Evolutionary conservation across 1,139 yeast species (phyloP), one percentile per base, ranked within the genome.

Genomic region (Ogataea hybrid): DNA sequence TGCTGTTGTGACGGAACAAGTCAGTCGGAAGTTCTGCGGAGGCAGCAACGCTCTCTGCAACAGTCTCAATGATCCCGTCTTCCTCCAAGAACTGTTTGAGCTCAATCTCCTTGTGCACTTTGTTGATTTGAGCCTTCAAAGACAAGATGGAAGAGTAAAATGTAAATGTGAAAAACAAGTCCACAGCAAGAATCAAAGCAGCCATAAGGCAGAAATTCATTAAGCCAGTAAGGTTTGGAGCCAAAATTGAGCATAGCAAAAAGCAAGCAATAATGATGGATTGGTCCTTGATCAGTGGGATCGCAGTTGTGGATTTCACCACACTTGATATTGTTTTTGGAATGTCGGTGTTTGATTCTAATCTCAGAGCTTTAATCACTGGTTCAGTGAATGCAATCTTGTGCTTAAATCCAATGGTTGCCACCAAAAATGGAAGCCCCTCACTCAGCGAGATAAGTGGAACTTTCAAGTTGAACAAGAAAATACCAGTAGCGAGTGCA

Each of bases 391-490:
- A 75, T 22, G 81, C 73, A 21, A 88, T 78, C 59, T 92, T 89
- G 63, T 87, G 88, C 59, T 89, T 90, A 67, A 92, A 92, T 1
- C 98, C 98, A 57, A 92, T 80, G 8, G 90, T 83, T 20, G 96
- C 92, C 16, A 90, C 96, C 56, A 92, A 73, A 64, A 92, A 92
- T 20, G 98, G 98, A 38, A 92, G 69, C 10, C 97, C 97, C 69
- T 92, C 97, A 41, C 92, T 79, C 53, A 92, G 71, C 48, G 89
- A 81, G 47, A 86, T 69, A 44, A 88, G 71, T 6, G 96, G 80
- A 28, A 92, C 84, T 39, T 72, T 74, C 34, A 73, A 61, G 30
- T 71, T 67, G n/a, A 81, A 58, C 41, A 74, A 63, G 38, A 64
- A 62, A 25, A 88, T 78, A 23, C 89, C 74, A 50, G 82, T 77